phyloP scores from a whole-genome alignment of 768 basidiomycete species.

The Daedaleopsis nitida region DNA sequence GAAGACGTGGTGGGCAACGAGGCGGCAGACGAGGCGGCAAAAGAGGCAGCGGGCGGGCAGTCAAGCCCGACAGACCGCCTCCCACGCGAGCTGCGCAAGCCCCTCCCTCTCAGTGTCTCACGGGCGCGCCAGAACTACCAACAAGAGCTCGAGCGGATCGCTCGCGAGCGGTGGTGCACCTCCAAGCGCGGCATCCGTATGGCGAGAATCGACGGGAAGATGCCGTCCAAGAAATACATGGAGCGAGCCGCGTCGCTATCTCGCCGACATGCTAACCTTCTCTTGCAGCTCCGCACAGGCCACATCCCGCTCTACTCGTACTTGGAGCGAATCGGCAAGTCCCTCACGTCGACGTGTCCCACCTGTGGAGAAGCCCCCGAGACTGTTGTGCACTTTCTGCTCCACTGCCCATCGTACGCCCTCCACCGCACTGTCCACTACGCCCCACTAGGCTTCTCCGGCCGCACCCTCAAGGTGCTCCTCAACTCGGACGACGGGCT shows the following conservation, averaged over 20 bases:
- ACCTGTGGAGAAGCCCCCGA: constrained; percentile 6
- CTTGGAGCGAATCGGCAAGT: too few relatives aligned
- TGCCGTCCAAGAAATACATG: too few relatives aligned
- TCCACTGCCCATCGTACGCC: constrained; percentile 13
- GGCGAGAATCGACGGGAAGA: background rate
- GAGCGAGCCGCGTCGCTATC: background rate
- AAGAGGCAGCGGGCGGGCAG: too few relatives aligned
- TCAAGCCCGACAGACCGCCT: too few relatives aligned
- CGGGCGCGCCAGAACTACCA: constrained; percentile 3
- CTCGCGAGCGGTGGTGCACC: constrained; percentile 6
- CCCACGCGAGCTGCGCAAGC: too few relatives aligned
- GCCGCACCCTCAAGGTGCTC: too few relatives aligned
- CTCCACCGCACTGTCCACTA: background rate
- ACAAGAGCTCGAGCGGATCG: constrained; percentile 9
- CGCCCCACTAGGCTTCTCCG: too few relatives aligned
- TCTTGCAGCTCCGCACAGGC: constrained; percentile 34
- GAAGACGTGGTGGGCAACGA: constrained; percentile 18
- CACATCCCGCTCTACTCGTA: constrained; percentile 34
- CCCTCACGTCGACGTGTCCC: constrained; percentile 12
- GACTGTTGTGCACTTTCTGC: constrained; percentile 20
- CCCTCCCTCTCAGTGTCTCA: background rate
- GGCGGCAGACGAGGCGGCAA: too few relatives aligned
- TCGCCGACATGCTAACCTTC: constrained; percentile 10
- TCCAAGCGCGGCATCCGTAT: background rate
- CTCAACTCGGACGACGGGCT: too few relatives aligned